Evolutionary conservation across 2,329 filamentous ascomycete species (phyloP).

Genomic region (Aspergillus tubingensis): DNA sequence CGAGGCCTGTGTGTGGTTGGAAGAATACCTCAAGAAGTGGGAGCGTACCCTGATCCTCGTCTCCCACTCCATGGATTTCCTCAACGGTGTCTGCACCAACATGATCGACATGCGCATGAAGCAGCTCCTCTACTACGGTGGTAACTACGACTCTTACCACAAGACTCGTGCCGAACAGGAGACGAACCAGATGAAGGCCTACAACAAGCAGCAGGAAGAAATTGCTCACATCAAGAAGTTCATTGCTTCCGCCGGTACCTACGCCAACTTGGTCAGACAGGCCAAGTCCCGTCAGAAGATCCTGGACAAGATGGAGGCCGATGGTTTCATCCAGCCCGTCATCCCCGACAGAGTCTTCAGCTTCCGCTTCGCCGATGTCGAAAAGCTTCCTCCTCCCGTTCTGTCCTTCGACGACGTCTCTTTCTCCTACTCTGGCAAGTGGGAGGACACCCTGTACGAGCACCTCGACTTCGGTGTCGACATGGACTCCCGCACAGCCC

Average conservation of each 20-base stretch:
- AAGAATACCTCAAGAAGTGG: slow-evolving; percentile 99
- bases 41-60: slow-evolving; percentile 94
- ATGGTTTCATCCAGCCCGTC: slow-evolving; percentile 95
- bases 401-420: slow-evolving; percentile 96
- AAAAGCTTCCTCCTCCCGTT: slow-evolving; percentile 97
- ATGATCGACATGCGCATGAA: slow-evolving; percentile 98
- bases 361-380: slow-evolving; percentile 97
- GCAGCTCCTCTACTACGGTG: slow-evolving; percentile 94
- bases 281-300: slow-evolving; percentile 99
- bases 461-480: slow-evolving; percentile 97
- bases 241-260: slow-evolving; percentile 98
- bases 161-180: slow-evolving; percentile 96
- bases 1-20: slow-evolving; percentile 98
- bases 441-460: slow-evolving; percentile 91
- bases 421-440: slow-evolving; percentile 92
- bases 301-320: slow-evolving; percentile 99
- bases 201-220: slow-evolving; percentile 98
- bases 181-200: slow-evolving; percentile 98
- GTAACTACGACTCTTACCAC: slow-evolving; percentile 98
- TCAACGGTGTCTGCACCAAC: slow-evolving; percentile 96
- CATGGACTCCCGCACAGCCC: slow-evolving; percentile 97
- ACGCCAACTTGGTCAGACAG: slow-evolving; percentile 97
- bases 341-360: slow-evolving; percentile 83
- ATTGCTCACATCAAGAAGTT: slow-evolving; percentile 99
- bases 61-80: slow-evolving; percentile 97